phyloP scores from a whole-genome alignment of 2,329 filamentous ascomycete genomes.

The Apiospora saccharicola region DNA sequence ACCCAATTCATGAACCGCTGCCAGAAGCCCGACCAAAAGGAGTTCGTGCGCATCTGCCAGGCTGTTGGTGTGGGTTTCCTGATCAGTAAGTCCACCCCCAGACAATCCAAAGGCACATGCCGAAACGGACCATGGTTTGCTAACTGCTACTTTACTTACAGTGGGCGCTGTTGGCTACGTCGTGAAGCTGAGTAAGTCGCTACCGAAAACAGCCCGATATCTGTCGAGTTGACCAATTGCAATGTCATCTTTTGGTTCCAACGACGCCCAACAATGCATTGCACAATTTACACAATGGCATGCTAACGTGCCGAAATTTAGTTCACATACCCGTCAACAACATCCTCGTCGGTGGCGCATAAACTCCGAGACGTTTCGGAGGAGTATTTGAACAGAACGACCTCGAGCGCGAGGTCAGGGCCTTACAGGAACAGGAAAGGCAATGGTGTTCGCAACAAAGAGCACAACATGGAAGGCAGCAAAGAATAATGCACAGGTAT shows the following conservation, averaged over 20 bases:
- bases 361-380: slow-evolving; percentile 33
- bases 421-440: not conserved
- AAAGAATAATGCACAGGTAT: slow-evolving; percentile 6
- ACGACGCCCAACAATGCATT: not conserved
- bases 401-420: not conserved
- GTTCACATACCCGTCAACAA: slow-evolving; percentile 76
- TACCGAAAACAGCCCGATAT: not conserved
- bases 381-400: not conserved
- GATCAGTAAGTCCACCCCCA: slow-evolving; percentile 49
- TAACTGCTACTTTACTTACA: slow-evolving; percentile 51
- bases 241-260: not conserved
- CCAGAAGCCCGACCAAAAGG: slow-evolving; percentile 64
- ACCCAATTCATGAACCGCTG: slow-evolving; percentile 68
- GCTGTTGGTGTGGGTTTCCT: slow-evolving; percentile 75
- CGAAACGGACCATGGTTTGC: not conserved
- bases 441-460: not conserved
- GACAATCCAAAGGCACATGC: not conserved
- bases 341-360: slow-evolving; percentile 72
- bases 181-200: slow-evolving; percentile 69
- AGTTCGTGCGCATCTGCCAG: slow-evolving; percentile 61
- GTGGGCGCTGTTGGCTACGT: slow-evolving; percentile 69
- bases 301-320: slow-evolving; percentile 36
- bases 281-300: not conserved
- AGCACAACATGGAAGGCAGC: not conserved
- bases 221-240: not conserved